These are phyloP conservation scores for Solanum sparsipilum DNA, from an alignment of 257 asterid genomes.

Conservation along the genomic window DNA sequence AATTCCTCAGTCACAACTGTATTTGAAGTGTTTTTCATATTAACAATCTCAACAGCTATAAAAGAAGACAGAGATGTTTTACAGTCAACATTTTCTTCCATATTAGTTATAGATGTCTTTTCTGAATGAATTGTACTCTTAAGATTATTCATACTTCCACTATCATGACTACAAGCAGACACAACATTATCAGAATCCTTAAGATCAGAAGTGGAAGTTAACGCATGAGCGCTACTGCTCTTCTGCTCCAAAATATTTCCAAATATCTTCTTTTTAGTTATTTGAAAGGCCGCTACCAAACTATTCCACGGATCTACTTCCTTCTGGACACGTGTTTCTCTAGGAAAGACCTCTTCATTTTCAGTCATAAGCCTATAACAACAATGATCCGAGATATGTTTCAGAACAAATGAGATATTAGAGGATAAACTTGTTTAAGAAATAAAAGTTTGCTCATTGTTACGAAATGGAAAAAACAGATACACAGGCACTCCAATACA, in stretches of 20 bases:
- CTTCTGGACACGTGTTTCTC: constrained; percentile 7
- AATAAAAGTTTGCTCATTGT: not conserved
- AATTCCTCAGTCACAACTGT: not conserved
- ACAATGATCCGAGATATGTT: not conserved
- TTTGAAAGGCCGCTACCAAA: constrained; percentile 1
- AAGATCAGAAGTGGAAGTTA: not conserved
- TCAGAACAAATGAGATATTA: constrained; percentile 2
- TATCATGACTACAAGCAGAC: not conserved
- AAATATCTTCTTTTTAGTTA: constrained; percentile 7
- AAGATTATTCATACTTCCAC: not conserved
- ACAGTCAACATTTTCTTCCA: not conserved
- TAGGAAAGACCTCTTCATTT: constrained; percentile 15
- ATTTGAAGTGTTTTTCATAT: not conserved
- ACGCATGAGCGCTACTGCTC: not conserved
- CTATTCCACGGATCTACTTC: constrained; percentile 17
- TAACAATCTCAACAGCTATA: not conserved
- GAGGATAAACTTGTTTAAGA: not conserved
- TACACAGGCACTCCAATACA: not conserved
- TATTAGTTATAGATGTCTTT: not conserved
- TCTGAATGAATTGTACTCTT: not conserved
- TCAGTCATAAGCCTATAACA: constrained; percentile 20
- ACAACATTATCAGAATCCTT: not conserved
- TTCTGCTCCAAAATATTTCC: not conserved
- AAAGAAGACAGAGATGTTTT: constrained; percentile 1
- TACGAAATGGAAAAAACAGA: not conserved